Base-by-base conservation (phyloP, 139 green algal genomes). In the Haematococcus sp. region DNA sequence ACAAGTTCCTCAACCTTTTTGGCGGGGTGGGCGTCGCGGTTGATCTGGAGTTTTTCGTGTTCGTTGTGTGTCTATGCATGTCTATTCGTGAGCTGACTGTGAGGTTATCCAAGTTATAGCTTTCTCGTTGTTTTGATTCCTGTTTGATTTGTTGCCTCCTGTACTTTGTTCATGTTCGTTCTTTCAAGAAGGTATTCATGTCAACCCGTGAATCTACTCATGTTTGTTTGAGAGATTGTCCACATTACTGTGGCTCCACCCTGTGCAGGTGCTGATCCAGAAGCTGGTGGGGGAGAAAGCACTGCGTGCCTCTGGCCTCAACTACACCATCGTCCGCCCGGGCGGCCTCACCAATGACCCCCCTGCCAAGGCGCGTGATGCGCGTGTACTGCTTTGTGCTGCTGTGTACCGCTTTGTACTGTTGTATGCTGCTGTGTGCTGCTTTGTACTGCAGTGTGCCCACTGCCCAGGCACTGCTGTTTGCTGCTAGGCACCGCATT, bases 261-360 rank as follows among this genome's bases (percentile, higher is more conserved):
- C 5, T n/a, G 25, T 49, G 63, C 44, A 72, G 66, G 64, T 86
- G 22, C 79, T 90, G 1, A 64, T 82, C 30, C 63, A 84, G 44
- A 88, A 90, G 64, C 77, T 85, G 31, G 65, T 58, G 72, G 81
- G 79, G 19, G 85, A 92, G 75, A 66, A 83, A 54, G 89, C 89
- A 43, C 65, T 92, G 25, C 51, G 81, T n/a, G 65, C 80, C 1
- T 90, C 83, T 3, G 88, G 88, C 27, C 35, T 93, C 27, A 75
- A 89, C 70, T 93, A 93, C 72, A 93, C 88, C 55, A 93, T 93
- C 59, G 70, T 93, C 7, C 63, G 87, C 19, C 83, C 88, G 28
- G 84, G 84, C 17, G 88, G 88, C 19, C 80, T 92, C n/a, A 71
- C 77, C 54, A 87, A 89, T 64, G 84, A 89, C 19, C 40, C 55